These are phyloP conservation scores for Penicillium occitanis DNA, from an alignment of 2,329 filamentous ascomycete genomes.

Conservation along the genomic window DNA sequence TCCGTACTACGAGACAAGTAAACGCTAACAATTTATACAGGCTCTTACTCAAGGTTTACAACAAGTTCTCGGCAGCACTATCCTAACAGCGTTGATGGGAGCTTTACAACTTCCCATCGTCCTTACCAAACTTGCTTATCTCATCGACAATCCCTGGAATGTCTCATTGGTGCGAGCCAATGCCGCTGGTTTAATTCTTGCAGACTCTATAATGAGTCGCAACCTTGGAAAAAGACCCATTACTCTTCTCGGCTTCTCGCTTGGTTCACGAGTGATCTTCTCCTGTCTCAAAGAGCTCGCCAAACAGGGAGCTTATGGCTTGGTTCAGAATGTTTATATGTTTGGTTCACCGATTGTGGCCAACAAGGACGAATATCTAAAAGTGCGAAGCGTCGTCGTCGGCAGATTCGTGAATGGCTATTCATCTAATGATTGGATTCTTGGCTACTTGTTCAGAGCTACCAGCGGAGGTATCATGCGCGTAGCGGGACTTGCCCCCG, in stretches of 20 bases:
- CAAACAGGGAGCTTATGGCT: conserved; percentile 75
- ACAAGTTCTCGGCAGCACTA: conserved; percentile 87
- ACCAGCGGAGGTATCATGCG: conserved; percentile 89
- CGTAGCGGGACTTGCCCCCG: conserved; percentile 76
- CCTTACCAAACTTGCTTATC: conserved; percentile 87
- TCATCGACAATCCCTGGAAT: conserved; percentile 98
- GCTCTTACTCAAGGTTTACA: conserved; percentile 94
- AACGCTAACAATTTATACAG: conserved; percentile 46
- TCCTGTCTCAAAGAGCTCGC: conserved; percentile 85
- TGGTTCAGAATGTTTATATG: conserved; percentile 92
- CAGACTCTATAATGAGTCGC: conserved; percentile 87
- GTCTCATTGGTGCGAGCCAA: conserved; percentile 92
- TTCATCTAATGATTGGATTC: conserved; percentile 93
- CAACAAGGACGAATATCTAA: conserved; percentile 84
- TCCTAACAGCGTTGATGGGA: conserved; percentile 86
- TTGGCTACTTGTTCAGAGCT: conserved; percentile 91
- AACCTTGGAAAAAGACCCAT: conserved; percentile 89
- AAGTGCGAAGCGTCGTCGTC: conserved; percentile 76
- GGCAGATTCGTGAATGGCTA: conserved; percentile 96
- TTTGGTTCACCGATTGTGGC: conserved; percentile 91
- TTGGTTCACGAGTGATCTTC: conserved; percentile 89
- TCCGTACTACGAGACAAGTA: background rate
- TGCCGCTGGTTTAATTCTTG: conserved; percentile 84
- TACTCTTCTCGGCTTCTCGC: conserved; percentile 90
- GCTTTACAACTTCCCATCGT: conserved; percentile 89